Base-by-base conservation (phyloP, 352 stramenopile genomes). In the Plasmopara halstedii region DNA sequence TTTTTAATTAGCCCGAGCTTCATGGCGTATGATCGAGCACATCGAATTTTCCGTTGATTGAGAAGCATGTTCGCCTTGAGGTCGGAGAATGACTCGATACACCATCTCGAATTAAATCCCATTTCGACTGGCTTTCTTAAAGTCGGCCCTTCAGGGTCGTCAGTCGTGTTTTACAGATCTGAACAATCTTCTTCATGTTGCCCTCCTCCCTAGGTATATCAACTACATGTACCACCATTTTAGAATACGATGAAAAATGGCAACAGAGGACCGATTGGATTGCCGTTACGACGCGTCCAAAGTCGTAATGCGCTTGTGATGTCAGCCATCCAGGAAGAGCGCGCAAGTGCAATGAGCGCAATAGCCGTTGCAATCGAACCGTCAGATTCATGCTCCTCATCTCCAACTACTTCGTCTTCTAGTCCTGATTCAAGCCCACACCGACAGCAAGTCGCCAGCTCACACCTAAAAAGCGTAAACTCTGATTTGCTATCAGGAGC, bases 241-340 rank as follows among this genome's bases (percentile, higher is more conserved):
- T 13, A 20, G 15, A 53, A 60, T 26, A 47, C 33, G 27, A 67
- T 67, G 58, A 37, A 20, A 0, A 60, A 46, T 32, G 37, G 25
- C 42, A 52, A 46, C 15, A 62, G 38, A 62, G 57, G 57, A 29
- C 52, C 25, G 13, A 66, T 66, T 23, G 57, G 57, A 14, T 53
- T 66, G 33, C 57, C 57, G 2, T 26, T 66, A 18, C 23, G 43
- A 10, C 57, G 47, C 22, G 48, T 45, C 6, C 42, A 55, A 15
- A 59, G 38, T 44, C 57, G 57, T 42, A 62, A 55, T 62, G 53
- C 53, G 33, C 53, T 66, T 19, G 53, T 49, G 37, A 62, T 66
- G 57, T 66, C 57, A 17, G 57, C 53, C 10, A 66, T 66, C 19
- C 42, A 66, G 27, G 57, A 66, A 26, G 57, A 66, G 29, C 50